Evolutionary conservation across 768 basidiomycete species (phyloP), one percentile per base, ranked within the genome.

Genomic region (Leucogyrophana mollusca): DNA sequence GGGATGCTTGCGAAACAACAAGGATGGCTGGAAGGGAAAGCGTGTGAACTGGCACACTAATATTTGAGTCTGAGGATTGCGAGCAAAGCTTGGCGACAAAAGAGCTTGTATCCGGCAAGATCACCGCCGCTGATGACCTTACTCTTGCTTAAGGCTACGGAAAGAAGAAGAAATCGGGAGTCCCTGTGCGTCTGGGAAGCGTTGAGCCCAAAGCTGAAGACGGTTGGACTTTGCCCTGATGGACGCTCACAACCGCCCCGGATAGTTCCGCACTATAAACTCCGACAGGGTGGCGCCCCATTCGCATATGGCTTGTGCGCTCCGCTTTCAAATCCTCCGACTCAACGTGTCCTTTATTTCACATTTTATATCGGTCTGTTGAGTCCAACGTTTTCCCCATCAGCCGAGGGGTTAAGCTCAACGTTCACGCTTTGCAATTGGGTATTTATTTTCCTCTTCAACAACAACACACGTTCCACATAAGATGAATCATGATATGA

Each of bases 1-100:
- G 50, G 32, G 56, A 43, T 51, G 51, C 49, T 60, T 60, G 61
- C 52, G 62, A 56, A 56, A 54, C 56, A 56, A 54, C 56, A 53
- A 62, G 57, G 50, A 54, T 47, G 57, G 39, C 51, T 52, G 53
- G 50, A 49, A 49, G 53, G 53, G 45, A 40, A 46, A 52, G 60
- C 63, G 56, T 64, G 56, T 40, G 59, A 60, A 56, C 46, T 56
- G 53, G 42, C 5, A 43, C 50, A 53, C 44, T 50, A 54, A 51
- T 49, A 49, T 42, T 30, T 38, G 34, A n/a, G 43, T 48, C 33
- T 30, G 40, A 34, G 25, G 27, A 41, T 38, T 36, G 34, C 47
- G 46, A 50, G 34, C 46, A 27, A 33, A 48, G 48, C 43, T 51
- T 49, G 20, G 43, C 37, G 49, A 51, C 30, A 30, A 40, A 45